phyloP scores from a whole-genome alignment of 352 stramenopile genomes.

The Thraustotheca clavata region DNA sequence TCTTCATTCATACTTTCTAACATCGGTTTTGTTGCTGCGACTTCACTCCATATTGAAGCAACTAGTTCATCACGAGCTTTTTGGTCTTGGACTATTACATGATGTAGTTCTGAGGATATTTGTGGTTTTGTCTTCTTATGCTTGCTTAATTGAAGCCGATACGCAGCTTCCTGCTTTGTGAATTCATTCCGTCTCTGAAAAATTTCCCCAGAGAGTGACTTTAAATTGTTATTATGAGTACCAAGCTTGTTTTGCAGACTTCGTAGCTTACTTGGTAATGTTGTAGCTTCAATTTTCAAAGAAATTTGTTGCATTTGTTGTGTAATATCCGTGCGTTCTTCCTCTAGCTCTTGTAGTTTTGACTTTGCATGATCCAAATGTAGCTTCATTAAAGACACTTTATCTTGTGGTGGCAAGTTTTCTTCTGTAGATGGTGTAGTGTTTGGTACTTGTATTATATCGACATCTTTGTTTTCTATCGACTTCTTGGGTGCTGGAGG shows the following conservation, averaged over 20 bases:
- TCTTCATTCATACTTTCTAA: constrained; percentile 32
- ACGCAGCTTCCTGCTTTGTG: constrained; percentile 22
- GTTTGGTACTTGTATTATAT: background rate
- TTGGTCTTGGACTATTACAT: background rate
- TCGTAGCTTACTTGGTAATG: constrained; percentile 34
- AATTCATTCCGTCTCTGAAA: constrained; percentile 73
- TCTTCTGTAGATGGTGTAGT: background rate
- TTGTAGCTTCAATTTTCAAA: constrained; percentile 13
- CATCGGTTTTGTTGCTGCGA: background rate
- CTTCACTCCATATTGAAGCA: background rate
- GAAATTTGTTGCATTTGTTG: constrained; percentile 30
- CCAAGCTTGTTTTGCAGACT: constrained; percentile 43
- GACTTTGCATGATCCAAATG: constrained; percentile 49
- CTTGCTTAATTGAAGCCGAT: constrained; percentile 8
- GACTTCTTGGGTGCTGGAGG: background rate
- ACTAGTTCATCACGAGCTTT: background rate
- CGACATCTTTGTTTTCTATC: background rate
- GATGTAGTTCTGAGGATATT: background rate
- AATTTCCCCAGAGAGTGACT: constrained; percentile 52
- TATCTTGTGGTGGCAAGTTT: constrained; percentile 31
- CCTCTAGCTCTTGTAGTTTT: constrained; percentile 44
- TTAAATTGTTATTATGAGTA: constrained; percentile 45
- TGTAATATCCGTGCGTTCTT: constrained; percentile 45
- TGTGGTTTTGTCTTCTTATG: background rate
- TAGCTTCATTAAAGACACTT: constrained; percentile 43